Percentiles rank a stretch among this genome's conserved stretches.
Conservation (phyloP, 2,329 filamentous ascomycete genomes). For the Sarocladium kiliense region DNA sequence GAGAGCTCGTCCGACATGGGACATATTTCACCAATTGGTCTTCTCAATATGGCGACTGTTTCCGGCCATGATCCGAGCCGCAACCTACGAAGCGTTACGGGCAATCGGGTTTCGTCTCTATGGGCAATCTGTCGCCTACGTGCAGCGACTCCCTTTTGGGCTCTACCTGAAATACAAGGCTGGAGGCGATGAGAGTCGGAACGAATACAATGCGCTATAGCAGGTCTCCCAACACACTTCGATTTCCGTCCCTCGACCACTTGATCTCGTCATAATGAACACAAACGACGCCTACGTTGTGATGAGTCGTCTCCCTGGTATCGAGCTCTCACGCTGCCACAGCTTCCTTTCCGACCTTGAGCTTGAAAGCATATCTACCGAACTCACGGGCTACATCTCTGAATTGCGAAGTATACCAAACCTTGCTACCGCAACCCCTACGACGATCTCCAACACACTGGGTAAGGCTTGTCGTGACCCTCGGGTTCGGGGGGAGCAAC, state of each 20-base stretch:
- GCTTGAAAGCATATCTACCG: constrained; percentile 14
- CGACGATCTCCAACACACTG: constrained; percentile 24
- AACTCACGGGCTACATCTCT: constrained; percentile 20
- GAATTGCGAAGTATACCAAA: constrained; percentile 23
- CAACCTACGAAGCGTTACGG: neutral
- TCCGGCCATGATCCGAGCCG: neutral
- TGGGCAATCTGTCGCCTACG: constrained; percentile 4
- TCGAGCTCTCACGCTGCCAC: constrained; percentile 11
- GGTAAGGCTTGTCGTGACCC: constrained; percentile 21
- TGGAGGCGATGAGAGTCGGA: constrained; percentile 14
- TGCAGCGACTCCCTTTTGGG: constrained; percentile 24
- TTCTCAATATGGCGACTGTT: neutral
- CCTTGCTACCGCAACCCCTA: constrained; percentile 3
- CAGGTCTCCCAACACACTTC: constrained; percentile 20
- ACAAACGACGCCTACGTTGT: constrained; percentile 10
- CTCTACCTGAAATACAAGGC: constrained; percentile 23
- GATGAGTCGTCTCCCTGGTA: constrained; percentile 5
- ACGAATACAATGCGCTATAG: constrained; percentile 23
- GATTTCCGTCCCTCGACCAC: constrained; percentile 18
- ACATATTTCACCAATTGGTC: neutral
- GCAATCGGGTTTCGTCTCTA: constrained; percentile 7
- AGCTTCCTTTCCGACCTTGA: constrained; percentile 22
- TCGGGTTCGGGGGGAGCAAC: constrained; percentile 18
- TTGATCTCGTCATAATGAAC: constrained; percentile 21
- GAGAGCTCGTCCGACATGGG: neutral